Base-by-base conservation (phyloP, 2,329 filamentous ascomycete genomes). In the Exutisphaerella laricina region DNA sequence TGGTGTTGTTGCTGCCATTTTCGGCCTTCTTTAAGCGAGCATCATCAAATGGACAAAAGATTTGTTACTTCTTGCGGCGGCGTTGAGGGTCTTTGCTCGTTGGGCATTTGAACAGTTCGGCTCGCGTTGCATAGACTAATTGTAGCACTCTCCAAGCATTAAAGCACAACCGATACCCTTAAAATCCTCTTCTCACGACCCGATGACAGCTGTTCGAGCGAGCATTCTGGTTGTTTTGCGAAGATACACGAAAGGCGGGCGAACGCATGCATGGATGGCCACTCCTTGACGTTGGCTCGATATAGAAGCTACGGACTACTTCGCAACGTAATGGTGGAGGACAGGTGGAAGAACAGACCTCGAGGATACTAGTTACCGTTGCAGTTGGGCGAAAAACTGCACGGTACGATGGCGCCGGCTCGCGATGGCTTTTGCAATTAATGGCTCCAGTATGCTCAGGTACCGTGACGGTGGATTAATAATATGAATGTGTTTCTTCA, bases 1-100 rank as follows among this genome's bases (percentile, higher is more conserved):
- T 41, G 70, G 70, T 59, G 63, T 73, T 47, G 59, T 70, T 39
- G 70, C 70, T 45, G 68, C 69, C 56, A 61, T 73, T 55, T 65
- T 73, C 49, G 66, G 65, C 50, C 57, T 69, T 51, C 60, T 72
- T 46, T 73, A 67, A 69, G 35, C 47, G 38, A 37, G 35, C 38
- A 31, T 41, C 21, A 23, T 38, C 25, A 14, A 9, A n/a, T 13
- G 31, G 36, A 36, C 40, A 35, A 50, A 41, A 36, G 41, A 43
- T 51, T 40, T 50, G 41, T 51, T 50, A 41, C 45, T 54, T 32
- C 31, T 44, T 41, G 46, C 45, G 45, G 44, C 39, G 50, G 46
- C 45, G 49, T 54, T 43, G 42, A 30, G 43, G 41, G 42, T 41
- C 41, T 39, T 46, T 43, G 46, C 44, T 41, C 40, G 33, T 46